Evolutionary conservation across 805 yeast species (phyloP), one percentile per base, ranked within the genome.

Genomic region (Danielozyma ontarioensis): DNA sequence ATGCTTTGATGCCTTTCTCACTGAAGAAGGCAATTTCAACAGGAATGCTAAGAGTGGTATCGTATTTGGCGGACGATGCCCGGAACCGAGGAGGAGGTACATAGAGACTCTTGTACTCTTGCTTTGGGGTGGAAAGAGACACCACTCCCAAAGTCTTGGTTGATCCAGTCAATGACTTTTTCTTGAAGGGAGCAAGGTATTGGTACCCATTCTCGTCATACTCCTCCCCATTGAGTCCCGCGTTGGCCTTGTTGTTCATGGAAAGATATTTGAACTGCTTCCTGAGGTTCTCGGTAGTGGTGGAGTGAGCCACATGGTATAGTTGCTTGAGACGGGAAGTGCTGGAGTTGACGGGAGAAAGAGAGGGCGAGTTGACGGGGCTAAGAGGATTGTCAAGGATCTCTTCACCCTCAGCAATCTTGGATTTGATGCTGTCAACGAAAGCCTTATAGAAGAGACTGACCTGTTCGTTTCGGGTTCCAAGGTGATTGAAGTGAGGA

Each of bases 51-150:
- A 60, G 27, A 13, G 42, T 45, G 10, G 52, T 41, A 21, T 45
- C 40, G 28, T 41, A 34, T 12, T 6, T 39, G 12, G 12, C 37
- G 13, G 25, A 30, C 11, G 39, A 45, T 12, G 39, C 39, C 17
- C 68, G 40, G 31, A 41, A 62, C 32, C 41, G 44, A 2, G 35
- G 14, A 3, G 72, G 70, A 2, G 68, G 58, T 5, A 55, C 50
- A 36, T 66, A 66, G 3, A 42, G 43, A 4, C 54, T 40, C 4
- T 34, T 34, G 35, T 63, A 59, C 12, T 45, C 45, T 4, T 41
- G 40, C 34, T 62, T 57, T 1, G 69, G 69, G 0, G 68, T 59
- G 12, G 64, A 47, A 10, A 65, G 49, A 3, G 66, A 54, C 1
- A 65, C 31, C 2, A 58, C 37, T 2, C 69, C 69, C 29, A 50